These are phyloP conservation scores for Boletus pseudo-olivaceus DNA, from an alignment of 768 basidiomycete genomes.

Conservation along the genomic window DNA sequence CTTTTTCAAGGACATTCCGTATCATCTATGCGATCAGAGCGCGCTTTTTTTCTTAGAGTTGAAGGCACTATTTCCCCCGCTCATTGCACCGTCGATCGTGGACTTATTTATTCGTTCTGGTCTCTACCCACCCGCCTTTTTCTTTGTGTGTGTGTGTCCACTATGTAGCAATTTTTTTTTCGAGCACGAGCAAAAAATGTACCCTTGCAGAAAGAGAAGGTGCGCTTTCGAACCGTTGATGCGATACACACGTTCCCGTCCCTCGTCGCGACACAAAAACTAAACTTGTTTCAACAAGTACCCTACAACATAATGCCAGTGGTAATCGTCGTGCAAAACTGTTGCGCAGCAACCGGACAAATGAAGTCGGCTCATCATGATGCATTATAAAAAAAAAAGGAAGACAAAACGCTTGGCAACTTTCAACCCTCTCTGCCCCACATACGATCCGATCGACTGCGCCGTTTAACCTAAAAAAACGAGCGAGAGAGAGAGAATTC, in stretches of 20 bases:
- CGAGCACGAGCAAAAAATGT: background rate
- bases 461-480: no score
- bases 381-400: background rate
- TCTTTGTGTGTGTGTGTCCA: background rate
- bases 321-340: background rate
- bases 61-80: background rate
- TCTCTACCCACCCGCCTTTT: background rate
- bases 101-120: slow-evolving; percentile 12
- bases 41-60: background rate
- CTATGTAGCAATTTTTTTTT: background rate
- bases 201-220: background rate
- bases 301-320: no score
- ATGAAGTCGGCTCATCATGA: background rate
- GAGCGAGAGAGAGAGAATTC: no score
- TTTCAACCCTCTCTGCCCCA: no score
- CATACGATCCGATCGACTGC: no score
- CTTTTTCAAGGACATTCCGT: slow-evolving; percentile 1
- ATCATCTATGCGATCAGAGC: slow-evolving; percentile 3
- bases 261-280: background rate
- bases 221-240: background rate
- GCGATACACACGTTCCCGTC: background rate
- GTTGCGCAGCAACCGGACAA: background rate
- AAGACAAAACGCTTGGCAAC: no score
- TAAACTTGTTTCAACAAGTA: no score
- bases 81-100: slow-evolving; percentile 18